Evolutionary conservation across 2,329 filamentous ascomycete species (phyloP).

Genomic region (Coniochaeta ligniaria): DNA sequence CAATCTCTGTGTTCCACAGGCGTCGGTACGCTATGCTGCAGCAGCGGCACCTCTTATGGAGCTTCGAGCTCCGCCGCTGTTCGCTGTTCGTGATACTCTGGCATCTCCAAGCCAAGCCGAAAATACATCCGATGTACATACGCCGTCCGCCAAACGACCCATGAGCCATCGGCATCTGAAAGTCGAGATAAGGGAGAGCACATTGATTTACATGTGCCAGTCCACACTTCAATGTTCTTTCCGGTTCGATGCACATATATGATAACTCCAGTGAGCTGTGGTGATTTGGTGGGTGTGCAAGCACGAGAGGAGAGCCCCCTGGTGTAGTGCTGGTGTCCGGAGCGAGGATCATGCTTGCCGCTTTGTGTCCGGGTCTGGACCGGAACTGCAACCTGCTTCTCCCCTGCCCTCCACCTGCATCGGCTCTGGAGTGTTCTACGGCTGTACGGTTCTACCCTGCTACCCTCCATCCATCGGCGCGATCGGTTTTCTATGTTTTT

Average conservation of each 20-base stretch:
- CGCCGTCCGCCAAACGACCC: no score
- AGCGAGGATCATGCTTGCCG: not conserved
- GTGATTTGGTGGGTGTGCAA: not conserved
- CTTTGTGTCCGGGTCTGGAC: not conserved
- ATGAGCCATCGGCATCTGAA: not conserved
- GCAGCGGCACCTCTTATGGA: not conserved
- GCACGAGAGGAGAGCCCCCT: not conserved
- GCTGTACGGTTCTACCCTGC: no score
- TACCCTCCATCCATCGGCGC: not conserved
- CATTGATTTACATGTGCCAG: not conserved
- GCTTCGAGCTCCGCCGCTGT: no score
- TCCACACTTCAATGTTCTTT: no score
- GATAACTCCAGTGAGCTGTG: not conserved
- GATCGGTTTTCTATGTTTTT: not conserved
- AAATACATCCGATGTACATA: no score
- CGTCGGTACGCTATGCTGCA: not conserved
- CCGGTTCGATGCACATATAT: not conserved
- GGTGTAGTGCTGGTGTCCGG: not conserved
- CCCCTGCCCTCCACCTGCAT: not conserved
- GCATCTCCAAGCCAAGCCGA: no score
- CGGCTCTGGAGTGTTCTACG: not conserved
- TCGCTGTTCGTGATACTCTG: no score
- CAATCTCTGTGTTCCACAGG: not conserved
- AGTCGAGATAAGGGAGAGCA: not conserved
- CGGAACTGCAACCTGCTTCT: not conserved